Evolutionary conservation across 441 rosid genomes (phyloP).

Genomic region (Jatropha multifida): DNA sequence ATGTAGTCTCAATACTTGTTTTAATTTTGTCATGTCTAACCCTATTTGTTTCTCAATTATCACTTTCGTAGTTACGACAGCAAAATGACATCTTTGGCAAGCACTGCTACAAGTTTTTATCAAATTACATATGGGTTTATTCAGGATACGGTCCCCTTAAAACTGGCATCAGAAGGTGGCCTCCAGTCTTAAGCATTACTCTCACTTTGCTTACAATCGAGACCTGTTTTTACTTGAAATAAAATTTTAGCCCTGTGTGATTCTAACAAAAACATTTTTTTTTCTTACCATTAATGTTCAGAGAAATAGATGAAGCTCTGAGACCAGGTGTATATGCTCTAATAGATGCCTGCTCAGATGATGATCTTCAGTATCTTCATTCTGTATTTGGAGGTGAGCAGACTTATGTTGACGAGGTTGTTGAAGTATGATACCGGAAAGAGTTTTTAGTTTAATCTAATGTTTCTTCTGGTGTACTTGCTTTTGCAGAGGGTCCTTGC

Average conservation of each 20-base stretch:
- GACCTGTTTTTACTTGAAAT: conserved; percentile 2
- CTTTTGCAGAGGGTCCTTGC: conserved; percentile 89
- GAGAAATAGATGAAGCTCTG: conserved; percentile 88
- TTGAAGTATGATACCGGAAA: not conserved
- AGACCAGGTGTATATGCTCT: conserved; percentile 87
- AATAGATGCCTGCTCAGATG: conserved; percentile 75
- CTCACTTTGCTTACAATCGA: not conserved
- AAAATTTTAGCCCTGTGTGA: not conserved
- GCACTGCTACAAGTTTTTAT: conserved; percentile 79
- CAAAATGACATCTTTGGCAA: conserved; percentile 69
- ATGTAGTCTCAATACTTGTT: not conserved
- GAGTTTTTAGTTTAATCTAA: conserved; percentile 16
- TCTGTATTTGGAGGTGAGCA: conserved; percentile 77
- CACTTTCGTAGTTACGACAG: conserved; percentile 72
- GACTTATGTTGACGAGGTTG: not conserved
- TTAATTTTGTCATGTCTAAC: not conserved
- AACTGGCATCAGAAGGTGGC: conserved; percentile 73
- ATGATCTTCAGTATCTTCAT: conserved; percentile 85
- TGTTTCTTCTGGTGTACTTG: conserved; percentile 19
- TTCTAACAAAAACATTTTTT: conserved; percentile 10
- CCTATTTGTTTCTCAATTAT: conserved; percentile 9
- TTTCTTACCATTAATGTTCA: conserved; percentile 34
- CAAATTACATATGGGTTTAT: conserved; percentile 72
- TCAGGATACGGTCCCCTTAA: conserved; percentile 72
- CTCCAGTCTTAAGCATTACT: not conserved